Base-by-base conservation (phyloP, 306 rosid species). In the Cicer judaicum region DNA sequence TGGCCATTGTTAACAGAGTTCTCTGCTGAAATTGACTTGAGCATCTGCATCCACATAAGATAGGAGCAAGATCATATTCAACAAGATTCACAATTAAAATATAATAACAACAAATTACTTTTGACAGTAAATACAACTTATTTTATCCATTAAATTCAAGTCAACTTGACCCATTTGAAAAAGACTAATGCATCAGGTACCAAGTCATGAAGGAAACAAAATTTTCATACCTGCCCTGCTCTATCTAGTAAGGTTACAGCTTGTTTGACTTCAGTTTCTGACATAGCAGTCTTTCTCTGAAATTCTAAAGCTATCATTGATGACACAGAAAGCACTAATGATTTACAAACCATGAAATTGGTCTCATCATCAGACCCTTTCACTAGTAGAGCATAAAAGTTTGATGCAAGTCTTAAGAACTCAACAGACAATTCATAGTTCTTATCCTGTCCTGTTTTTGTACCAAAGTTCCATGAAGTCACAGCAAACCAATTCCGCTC, bases 401-500 rank as follows among this genome's bases (percentile, higher is more conserved):
- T 86, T 59, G 98, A 91, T 59, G 97, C 92, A 64, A 94, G 77
- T 82, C 48, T 84, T 44, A 88, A 80, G 84, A 91, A 91, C 62
- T 87, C 90, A 0, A 88, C 87, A 64, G 97, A 94, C 74, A 86
- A 59, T 68, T 91, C 91, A 29, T 81, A 94, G 43, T 85, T 87
- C 74, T 68, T 86, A 81, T 82, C 89, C 74, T 82, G 87, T 43
- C 94, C 98, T 62, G 83, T 73, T 84, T 74, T 89, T 43, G 87
- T 86, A 75, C 97, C 98, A 16, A 84, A 83, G 82, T 94, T 94
- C 98, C 98, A 94, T 36, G 96, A 87, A 41, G 89, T 88, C 82
- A 84, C 90, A 5, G 97, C 88, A 84, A 88, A 94, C 98, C 97
- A 94, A 21, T 94, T 91, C 85, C 84, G 75, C 72, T 94, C 98